Evolutionary conservation across 768 basidiomycete species (phyloP).

Genomic region (Boletus fagicola): DNA sequence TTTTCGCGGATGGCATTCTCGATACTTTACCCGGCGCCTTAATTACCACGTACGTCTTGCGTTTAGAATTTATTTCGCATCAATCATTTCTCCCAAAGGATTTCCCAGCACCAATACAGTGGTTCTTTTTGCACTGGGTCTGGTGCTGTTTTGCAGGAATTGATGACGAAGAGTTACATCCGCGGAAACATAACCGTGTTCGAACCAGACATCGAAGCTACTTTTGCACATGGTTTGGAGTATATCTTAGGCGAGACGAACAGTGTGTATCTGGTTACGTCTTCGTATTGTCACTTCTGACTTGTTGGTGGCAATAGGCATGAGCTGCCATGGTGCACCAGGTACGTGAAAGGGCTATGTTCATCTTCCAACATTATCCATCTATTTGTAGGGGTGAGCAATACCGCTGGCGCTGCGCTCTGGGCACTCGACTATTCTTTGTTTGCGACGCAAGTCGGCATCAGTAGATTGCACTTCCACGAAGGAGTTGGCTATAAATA

Average conservation of each 20-base stretch:
- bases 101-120: conserved; percentile 48
- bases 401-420: conserved; percentile 66
- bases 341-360: conserved; percentile 1
- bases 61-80: background rate
- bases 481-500: conserved; percentile 72
- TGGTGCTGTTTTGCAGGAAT: conserved; percentile 52
- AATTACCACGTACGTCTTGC: conserved; percentile 49
- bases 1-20: conserved; percentile 52
- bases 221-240: conserved; percentile 42
- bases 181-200: conserved; percentile 56
- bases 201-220: conserved; percentile 52
- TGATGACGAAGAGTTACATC: conserved; percentile 62
- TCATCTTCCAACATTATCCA: background rate
- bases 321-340: conserved; percentile 41
- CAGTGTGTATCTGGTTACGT: conserved; percentile 41
- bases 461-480: conserved; percentile 59
- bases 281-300: background rate
- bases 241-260: conserved; percentile 68
- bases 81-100: conserved; percentile 19
- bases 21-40: conserved; percentile 45
- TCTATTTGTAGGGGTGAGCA: conserved; percentile 50
- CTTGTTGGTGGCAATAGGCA: conserved; percentile 13
- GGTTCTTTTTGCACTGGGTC: conserved; percentile 61
- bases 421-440: conserved; percentile 69
- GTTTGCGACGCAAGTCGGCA: conserved; percentile 54